A percentile compares a stretch with the other conserved stretches of the same genome.
phyloP scores from a whole-genome alignment of 306 rosid genomes.

The Senna tora region DNA sequence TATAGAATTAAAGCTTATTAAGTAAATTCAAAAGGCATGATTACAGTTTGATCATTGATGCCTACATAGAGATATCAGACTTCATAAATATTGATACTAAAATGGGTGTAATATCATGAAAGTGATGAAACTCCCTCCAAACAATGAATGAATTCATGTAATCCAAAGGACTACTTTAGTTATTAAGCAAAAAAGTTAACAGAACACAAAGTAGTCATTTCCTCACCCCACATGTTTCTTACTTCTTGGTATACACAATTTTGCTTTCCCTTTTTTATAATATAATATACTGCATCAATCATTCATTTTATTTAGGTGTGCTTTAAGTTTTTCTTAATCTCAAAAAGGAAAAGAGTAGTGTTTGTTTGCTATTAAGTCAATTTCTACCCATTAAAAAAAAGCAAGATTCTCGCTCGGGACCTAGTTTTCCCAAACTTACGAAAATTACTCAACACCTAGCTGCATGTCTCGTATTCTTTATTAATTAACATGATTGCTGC shows the following conservation, averaged over 20 bases:
- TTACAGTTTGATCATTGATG: too few species aligned
- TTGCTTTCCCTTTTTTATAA: not conserved
- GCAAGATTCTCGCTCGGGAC: not conserved
- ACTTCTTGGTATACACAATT: constrained; percentile 5
- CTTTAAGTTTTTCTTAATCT: not conserved
- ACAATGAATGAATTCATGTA: not conserved
- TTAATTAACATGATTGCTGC: constrained; percentile 3
- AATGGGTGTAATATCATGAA: too few species aligned
- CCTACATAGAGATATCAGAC: too few species aligned
- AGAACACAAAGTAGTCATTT: not conserved
- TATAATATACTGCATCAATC: not conserved
- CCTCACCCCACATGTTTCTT: constrained; percentile 24
- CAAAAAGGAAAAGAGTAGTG: not conserved
- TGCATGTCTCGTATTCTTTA: constrained; percentile 4
- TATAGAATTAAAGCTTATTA: not conserved
- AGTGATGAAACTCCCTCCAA: too few species aligned
- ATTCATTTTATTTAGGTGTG: not conserved
- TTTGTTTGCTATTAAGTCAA: constrained; percentile 12
- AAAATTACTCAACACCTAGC: constrained; percentile 17
- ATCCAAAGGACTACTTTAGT: not conserved
- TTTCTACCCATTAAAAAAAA: not conserved
- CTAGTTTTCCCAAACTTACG: not conserved
- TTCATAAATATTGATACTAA: too few species aligned
- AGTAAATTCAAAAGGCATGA: not conserved
- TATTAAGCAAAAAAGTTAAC: not conserved